Evolutionary conservation across 176 grass and related monocot genomes (phyloP), one percentile per base, ranked within the genome.

Genomic region (Elaeis guineensis): DNA sequence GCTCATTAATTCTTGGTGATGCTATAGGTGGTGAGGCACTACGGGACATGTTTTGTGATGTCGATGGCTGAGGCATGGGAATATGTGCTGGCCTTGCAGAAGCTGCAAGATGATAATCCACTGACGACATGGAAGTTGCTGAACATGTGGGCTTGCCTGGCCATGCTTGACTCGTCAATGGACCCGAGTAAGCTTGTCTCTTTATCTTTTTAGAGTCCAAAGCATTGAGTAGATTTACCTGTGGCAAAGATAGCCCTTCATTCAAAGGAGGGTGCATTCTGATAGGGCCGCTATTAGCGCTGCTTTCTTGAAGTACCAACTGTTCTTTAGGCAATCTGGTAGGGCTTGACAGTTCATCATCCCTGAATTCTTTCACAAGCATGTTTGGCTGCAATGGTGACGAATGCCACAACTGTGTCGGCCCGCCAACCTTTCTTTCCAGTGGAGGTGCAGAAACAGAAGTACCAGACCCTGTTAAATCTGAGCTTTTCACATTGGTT

Each of bases 1-100:
- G 93, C 50, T 98, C 93, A 66, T 75, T 98, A 44, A 92, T 92
- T 69, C 63, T 92, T 49, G 87, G 87, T 59, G 87, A 86, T 22
- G 79, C 74, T 49, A 86, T 52, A 25, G 66, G 61, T 8, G 87
- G 79, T 0, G 87, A 90, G n/a, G 76, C 55, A 69, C 52, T 55
- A 0, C 71, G 71, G 22, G 82, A 85, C 25, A 89, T 58, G 66
- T 73, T 85, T 14, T 78, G 52, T 56, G 68, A 56, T 22, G 57
- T 14, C 29, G 18, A 25, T 60, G 64, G 57, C 23, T 79, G 79
- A 57, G 81, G 82, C 54, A 72, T 65, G 65, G 82, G 75, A 54
- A 77, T 73, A 55, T 70, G 75, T 58, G 78, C 69, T 1, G 69
- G 76, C 1, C 54, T 50, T 67, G 64, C 61, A 8, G 82, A 64